These are phyloP conservation scores for Debaryomyces castellii DNA, from an alignment of 805 yeast genomes.

Conservation along the genomic window DNA sequence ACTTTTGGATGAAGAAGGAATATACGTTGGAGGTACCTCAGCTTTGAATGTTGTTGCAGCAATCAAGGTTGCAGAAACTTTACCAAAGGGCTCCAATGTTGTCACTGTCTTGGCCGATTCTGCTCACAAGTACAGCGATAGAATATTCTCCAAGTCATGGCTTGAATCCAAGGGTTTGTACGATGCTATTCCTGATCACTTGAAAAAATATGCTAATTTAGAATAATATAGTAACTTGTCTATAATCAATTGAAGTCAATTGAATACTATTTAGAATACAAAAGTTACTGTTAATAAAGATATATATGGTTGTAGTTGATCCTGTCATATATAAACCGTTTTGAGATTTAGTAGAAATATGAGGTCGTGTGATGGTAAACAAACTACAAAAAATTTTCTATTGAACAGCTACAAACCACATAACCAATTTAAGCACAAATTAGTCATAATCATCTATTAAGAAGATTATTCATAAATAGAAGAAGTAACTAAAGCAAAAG, in stretches of 20 bases:
- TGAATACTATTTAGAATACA: background rate
- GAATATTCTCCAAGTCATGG: constrained; percentile 79
- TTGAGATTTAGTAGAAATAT: too few species aligned
- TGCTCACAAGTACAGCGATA: constrained; percentile 83
- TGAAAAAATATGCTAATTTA: constrained; percentile 61
- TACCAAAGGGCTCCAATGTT: constrained; percentile 79
- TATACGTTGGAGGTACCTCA: constrained; percentile 87
- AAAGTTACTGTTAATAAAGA: too few species aligned
- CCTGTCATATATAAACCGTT: too few species aligned
- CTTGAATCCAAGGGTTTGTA: constrained; percentile 65
- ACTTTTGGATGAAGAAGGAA: constrained; percentile 84
- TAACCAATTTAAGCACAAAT: background rate
- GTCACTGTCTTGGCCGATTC: constrained; percentile 90
- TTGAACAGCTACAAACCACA: constrained; percentile 2
- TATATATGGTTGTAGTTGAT: too few species aligned
- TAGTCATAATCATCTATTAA: background rate
- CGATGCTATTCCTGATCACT: constrained; percentile 65
- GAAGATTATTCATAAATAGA: background rate
- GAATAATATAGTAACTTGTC: constrained; percentile 17
- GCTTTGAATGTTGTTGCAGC: constrained; percentile 93
- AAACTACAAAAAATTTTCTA: constrained; percentile 2
- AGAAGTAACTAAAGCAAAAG: background rate
- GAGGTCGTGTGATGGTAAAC: background rate
- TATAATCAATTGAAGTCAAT: background rate
- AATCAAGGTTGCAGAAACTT: constrained; percentile 62